A percentile compares a stretch with the other conserved stretches of the same genome.
Evolutionary conservation across 2,329 filamentous ascomycete species (phyloP).

Genomic region (Paracamarosporium sp.): DNA sequence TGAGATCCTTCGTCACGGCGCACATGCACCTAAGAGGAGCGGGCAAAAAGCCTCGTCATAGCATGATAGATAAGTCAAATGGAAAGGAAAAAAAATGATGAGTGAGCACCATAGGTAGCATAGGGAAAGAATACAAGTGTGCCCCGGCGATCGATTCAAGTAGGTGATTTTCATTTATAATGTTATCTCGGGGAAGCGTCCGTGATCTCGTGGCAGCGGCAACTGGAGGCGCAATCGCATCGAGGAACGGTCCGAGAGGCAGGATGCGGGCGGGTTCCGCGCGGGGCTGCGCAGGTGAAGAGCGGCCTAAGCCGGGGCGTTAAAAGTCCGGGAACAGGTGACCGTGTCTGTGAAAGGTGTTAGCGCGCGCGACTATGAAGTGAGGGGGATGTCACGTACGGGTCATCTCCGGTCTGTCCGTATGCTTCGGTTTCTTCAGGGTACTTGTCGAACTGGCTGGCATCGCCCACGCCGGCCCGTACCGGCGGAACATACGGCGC

Average conservation of each 20-base stretch:
- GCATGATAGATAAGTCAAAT: not conserved
- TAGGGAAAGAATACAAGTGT: constrained; percentile 8
- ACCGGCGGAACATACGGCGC: constrained; percentile 97
- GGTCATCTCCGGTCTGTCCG: constrained; percentile 77
- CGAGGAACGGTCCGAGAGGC: not conserved
- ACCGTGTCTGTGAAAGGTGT: constrained; percentile 21
- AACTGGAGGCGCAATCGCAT: not conserved
- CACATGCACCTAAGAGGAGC: not conserved
- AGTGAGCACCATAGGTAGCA: not conserved
- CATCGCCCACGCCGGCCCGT: constrained; percentile 90
- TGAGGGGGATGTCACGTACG: constrained; percentile 67
- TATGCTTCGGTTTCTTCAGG: constrained; percentile 96
- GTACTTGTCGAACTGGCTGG: constrained; percentile 97
- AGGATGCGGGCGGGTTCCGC: constrained; percentile 3
- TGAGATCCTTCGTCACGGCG: not conserved
- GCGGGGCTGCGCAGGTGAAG: not conserved
- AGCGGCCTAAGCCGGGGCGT: constrained; percentile 1
- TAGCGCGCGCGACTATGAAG: not conserved
- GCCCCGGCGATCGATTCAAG: not conserved
- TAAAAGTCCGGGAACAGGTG: constrained; percentile 31
- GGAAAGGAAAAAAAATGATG: too few relatives aligned
- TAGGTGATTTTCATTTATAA: not conserved
- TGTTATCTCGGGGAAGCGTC: constrained; percentile 1
- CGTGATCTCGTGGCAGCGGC: constrained; percentile 3
- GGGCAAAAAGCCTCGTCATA: constrained; percentile 1